phyloP scores from a whole-genome alignment of 768 basidiomycete species.

The Macrolepiota fuliginosa region DNA sequence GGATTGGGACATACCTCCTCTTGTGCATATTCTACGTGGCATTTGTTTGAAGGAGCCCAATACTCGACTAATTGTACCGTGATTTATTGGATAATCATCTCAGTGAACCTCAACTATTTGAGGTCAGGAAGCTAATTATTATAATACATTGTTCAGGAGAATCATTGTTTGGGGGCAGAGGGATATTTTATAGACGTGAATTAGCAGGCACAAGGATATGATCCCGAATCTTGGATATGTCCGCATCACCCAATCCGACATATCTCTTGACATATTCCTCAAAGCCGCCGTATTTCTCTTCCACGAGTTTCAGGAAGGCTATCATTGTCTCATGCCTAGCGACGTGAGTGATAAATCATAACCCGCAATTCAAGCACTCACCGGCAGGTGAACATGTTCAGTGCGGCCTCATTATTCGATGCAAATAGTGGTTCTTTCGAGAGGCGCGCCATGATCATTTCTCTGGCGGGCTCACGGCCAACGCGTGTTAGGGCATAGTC shows the following conservation, averaged over 20 bases:
- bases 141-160: background rate
- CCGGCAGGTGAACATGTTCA: constrained; percentile 85
- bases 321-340: constrained; percentile 71
- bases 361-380: constrained; percentile 25
- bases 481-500: constrained; percentile 80
- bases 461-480: constrained; percentile 76
- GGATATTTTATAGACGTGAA: background rate
- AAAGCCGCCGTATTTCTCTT: constrained; percentile 65
- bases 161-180: background rate
- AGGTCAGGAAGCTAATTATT: background rate
- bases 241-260: constrained; percentile 59
- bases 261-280: constrained; percentile 59
- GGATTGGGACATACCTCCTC: background rate
- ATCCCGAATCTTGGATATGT: constrained; percentile 54
- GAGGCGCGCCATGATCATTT: constrained; percentile 66
- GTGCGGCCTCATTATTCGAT: constrained; percentile 66
- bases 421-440: constrained; percentile 72
- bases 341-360: constrained; percentile 1
- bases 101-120: too few species aligned
- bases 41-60: background rate
- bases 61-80: background rate
- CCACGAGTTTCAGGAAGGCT: constrained; percentile 61
- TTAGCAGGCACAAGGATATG: constrained; percentile 46
- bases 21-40: background rate
- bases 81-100: too few species aligned